Percentiles rank a stretch among this genome's conserved stretches.
Evolutionary conservation across 306 rosid genomes (phyloP).

Genomic region (Acacia melanoxylon): DNA sequence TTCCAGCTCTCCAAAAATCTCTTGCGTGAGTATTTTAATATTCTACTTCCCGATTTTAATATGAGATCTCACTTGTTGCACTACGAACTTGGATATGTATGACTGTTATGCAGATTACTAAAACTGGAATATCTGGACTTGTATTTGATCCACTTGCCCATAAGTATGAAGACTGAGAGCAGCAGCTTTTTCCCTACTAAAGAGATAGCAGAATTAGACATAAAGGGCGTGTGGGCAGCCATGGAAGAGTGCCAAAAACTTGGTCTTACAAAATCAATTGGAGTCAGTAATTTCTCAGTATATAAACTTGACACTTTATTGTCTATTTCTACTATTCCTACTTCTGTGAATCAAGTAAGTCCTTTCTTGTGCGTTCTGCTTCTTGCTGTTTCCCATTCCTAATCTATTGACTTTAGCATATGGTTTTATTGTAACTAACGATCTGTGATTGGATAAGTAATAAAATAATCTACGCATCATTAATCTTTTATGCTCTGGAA

Average conservation of each 20-base stretch:
- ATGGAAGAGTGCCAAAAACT: constrained; percentile 24
- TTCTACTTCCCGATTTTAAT: too few relatives aligned
- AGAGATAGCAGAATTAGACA: constrained; percentile 29
- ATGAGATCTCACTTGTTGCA: too few relatives aligned
- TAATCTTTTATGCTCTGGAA: neutral
- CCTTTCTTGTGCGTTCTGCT: neutral
- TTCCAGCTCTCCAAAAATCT: neutral
- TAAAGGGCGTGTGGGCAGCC: constrained; percentile 31
- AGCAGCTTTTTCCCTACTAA: neutral
- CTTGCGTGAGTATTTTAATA: neutral
- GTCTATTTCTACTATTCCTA: constrained; percentile 46
- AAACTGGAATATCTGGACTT: neutral
- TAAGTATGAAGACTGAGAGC: neutral
- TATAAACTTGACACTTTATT: constrained; percentile 42
- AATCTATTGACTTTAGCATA: neutral
- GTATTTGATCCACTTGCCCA: neutral
- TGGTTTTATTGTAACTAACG: neutral
- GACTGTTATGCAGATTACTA: neutral
- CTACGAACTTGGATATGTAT: too few relatives aligned
- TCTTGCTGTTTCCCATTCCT: neutral
- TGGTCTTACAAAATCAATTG: constrained; percentile 58
- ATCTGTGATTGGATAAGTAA: too few relatives aligned
- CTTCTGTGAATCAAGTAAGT: constrained; percentile 45
- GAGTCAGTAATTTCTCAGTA: constrained; percentile 56
- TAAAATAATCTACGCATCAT: neutral